phyloP scores from a whole-genome alignment of 1,284 basidiomycete genomes.

The Cryptococcus jaspeensis region DNA sequence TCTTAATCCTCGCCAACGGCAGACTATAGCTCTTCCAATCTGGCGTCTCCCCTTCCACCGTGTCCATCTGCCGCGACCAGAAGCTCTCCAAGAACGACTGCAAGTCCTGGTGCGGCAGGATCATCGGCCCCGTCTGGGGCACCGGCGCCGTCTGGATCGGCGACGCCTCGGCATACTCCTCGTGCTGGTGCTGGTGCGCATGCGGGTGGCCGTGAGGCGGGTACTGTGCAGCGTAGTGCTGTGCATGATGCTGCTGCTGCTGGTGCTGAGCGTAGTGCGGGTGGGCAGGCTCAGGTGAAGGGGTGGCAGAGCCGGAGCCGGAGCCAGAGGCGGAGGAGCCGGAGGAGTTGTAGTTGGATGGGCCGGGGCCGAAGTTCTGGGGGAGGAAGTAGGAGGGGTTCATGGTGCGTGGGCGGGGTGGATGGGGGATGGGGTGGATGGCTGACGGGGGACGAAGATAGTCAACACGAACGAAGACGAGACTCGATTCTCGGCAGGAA shows the following conservation, averaged over 20 bases:
- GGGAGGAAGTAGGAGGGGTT: constrained; percentile 18
- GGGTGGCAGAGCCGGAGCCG: neutral
- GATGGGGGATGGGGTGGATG: too few relatives aligned
- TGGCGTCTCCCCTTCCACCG: constrained; percentile 44
- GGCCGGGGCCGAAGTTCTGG: neutral
- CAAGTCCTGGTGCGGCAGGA: constrained; percentile 46
- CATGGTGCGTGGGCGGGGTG: constrained; percentile 1
- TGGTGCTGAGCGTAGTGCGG: neutral
- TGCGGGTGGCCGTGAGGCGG: neutral
- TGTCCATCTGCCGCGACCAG: constrained; percentile 51
- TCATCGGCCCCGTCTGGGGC: constrained; percentile 26
- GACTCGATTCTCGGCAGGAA: too few relatives aligned
- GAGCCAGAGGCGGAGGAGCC: constrained; percentile 1
- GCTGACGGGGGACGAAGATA: too few relatives aligned
- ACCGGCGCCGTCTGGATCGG: neutral
- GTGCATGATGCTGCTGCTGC: neutral
- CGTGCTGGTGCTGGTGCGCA: neutral
- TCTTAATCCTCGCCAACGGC: constrained; percentile 82
- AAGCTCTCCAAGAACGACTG: constrained; percentile 48
- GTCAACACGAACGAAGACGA: too few relatives aligned
- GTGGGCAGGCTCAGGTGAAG: constrained; percentile 1
- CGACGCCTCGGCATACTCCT: constrained; percentile 1
- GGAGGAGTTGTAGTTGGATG: constrained; percentile 2
- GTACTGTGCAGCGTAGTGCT: neutral
- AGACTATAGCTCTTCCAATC: constrained; percentile 47